phyloP scores from a whole-genome alignment of 225 moss, liverwort and hornwort species.

The Physcomitrellopsis africana region DNA sequence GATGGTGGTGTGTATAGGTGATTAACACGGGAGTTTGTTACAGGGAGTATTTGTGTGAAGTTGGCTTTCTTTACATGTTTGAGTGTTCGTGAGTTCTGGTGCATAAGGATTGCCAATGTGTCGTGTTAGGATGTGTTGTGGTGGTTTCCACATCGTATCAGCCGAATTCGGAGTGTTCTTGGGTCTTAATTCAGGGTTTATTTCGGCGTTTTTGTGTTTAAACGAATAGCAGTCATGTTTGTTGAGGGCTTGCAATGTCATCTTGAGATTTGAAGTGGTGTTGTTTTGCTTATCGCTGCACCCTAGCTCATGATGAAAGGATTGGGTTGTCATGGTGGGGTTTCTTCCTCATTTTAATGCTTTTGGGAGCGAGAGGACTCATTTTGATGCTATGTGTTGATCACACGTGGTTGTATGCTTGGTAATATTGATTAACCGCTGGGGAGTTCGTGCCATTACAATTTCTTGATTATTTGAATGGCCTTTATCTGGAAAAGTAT shows the following conservation, averaged over 20 bases:
- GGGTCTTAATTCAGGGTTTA: background rate
- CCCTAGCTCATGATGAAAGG: background rate
- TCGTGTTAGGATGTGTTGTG: background rate
- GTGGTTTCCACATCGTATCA: background rate
- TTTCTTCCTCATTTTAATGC: background rate
- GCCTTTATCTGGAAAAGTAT: background rate
- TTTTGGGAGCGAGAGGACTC: background rate
- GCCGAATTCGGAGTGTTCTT: background rate
- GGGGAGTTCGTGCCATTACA: background rate
- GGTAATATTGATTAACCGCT: background rate
- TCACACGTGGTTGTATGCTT: background rate
- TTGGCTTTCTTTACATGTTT: no score
- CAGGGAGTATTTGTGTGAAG: background rate
- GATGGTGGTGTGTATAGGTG: background rate
- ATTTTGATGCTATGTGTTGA: background rate
- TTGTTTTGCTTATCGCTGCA: background rate
- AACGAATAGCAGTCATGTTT: slow-evolving; percentile 18
- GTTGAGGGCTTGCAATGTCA: slow-evolving; percentile 16
- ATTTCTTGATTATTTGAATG: background rate
- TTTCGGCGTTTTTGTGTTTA: background rate
- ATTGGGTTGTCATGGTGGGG: slow-evolving; percentile 15
- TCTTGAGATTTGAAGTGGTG: slow-evolving; percentile 37
- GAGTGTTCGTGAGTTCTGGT: background rate
- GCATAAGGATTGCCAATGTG: background rate
- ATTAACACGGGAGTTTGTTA: background rate